Evolutionary conservation across 2,329 filamentous ascomycete genomes (phyloP), one percentile per base, ranked within the genome.

Genomic region (Talaromyces sp.): DNA sequence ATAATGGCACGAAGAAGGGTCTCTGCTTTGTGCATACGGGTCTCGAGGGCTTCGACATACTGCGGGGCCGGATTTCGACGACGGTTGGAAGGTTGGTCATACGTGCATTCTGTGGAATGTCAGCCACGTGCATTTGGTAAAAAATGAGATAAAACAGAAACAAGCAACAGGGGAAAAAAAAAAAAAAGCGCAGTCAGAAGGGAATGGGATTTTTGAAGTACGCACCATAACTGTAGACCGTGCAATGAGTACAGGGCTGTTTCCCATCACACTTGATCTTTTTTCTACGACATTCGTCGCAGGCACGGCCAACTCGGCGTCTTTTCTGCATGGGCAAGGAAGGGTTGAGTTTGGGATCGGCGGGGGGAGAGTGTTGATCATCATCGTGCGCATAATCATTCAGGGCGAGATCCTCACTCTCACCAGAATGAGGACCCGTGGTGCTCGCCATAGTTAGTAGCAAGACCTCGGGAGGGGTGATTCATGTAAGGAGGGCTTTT

Each of bases 181-280:
- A n/a, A n/a, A n/a, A n/a, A n/a, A n/a, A n/a, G n/a, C n/a, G n/a
- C n/a, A n/a, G n/a, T n/a, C n/a, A n/a, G n/a, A n/a, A n/a, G n/a
- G n/a, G n/a, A n/a, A n/a, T n/a, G 24, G 24, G 24, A 27, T 27
- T 9, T n/a, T n/a, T n/a, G n/a, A n/a, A 35, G 33, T 11, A 13
- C 82, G 69, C 82, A 97, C 94, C 93, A 79, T 99, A 99, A 71
- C 91, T 97, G 74, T 99, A 99, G 45, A 97, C 91, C 10, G 92
- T 96, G 73, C 94, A 99, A 74, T 97, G 94, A 0, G 92, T 97
- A 74, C 90, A 94, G 9, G 90, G 90, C 70, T 92, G 89, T 72
- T 91, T 91, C 62, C 89, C 89, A 70, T 92, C 89, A 64, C 89
- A 93, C 70, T 92, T 93, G 67, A 93, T 93, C 74, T 93, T 93